These are phyloP conservation scores for Loxodes magnus DNA, from an alignment of 73 alveolate species.

Conservation along the genomic window DNA sequence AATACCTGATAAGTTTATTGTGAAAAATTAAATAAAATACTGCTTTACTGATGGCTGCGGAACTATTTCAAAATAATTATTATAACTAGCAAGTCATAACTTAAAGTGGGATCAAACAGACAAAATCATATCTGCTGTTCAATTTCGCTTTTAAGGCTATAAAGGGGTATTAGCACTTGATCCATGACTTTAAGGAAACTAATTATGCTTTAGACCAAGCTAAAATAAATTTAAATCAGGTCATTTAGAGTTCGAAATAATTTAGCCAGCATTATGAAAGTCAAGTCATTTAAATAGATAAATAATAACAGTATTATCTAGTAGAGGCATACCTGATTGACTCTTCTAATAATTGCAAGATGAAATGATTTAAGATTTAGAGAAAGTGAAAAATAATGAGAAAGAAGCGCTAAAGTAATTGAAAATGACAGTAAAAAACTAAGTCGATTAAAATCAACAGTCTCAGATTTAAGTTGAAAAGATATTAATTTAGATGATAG, in stretches of 20 bases:
- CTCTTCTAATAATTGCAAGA: constrained; percentile 29
- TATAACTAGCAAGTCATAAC: constrained; percentile 17
- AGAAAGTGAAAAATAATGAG: constrained; percentile 36
- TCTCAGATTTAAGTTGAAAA: background rate
- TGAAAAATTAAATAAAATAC: constrained; percentile 29
- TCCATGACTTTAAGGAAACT: constrained; percentile 42
- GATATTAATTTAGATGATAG: no score
- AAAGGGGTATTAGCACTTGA: constrained; percentile 72
- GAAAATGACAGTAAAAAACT: background rate
- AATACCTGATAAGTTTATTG: constrained; percentile 17
- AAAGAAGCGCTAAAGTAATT: constrained; percentile 8
- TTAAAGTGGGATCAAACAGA: background rate
- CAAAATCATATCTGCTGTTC: constrained; percentile 55
- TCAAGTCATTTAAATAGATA: constrained; percentile 71
- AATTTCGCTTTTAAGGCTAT: constrained; percentile 64
- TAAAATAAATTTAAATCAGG: constrained; percentile 55
- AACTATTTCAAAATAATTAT: constrained; percentile 56
- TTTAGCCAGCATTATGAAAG: constrained; percentile 54
- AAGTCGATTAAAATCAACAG: background rate
- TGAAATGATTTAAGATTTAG: constrained; percentile 30
- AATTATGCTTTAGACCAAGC: constrained; percentile 56
- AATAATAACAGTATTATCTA: constrained; percentile 49
- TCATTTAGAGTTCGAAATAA: constrained; percentile 41
- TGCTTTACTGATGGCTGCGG: constrained; percentile 77
- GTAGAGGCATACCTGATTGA: constrained; percentile 35